Evolutionary conservation across 495 filamentous ascomycete genomes (phyloP).

Genomic region (Penicillium herquei): DNA sequence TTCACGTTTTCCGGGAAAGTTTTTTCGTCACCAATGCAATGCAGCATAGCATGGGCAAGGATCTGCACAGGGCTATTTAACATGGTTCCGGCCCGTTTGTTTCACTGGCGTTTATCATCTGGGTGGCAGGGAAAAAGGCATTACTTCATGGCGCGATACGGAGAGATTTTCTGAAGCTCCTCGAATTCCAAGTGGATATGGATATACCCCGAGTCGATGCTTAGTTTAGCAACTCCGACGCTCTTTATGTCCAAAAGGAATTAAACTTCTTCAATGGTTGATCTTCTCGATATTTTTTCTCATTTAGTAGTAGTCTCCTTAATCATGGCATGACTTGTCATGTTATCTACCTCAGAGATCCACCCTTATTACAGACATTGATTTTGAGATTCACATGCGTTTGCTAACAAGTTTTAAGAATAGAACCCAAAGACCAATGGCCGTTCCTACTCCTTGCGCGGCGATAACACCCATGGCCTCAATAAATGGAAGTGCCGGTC

Average conservation of each 20-base stretch:
- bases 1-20: conserved; percentile 19
- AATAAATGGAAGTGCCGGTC: too few species aligned
- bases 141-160: conserved; percentile 48
- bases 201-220: conserved; percentile 50
- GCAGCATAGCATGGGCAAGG: conserved; percentile 36
- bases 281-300: not conserved
- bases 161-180: conserved; percentile 50
- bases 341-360: not conserved
- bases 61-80: conserved; percentile 24
- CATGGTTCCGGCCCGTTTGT: conserved; percentile 28
- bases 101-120: conserved; percentile 34
- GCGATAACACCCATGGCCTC: too few species aligned
- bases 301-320: too few species aligned
- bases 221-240: conserved; percentile 46
- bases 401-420: too few species aligned
- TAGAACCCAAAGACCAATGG: too few species aligned
- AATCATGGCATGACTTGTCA: too few species aligned
- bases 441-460: too few species aligned
- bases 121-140: conserved; percentile 44
- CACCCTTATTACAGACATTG: too few species aligned
- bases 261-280: not conserved
- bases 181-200: conserved; percentile 45
- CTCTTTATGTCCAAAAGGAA: conserved; percentile 26
- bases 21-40: conserved; percentile 19
- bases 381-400: too few species aligned